Evolutionary conservation across 75 land plant genomes (phyloP).

Genomic region (Picea glauca): DNA sequence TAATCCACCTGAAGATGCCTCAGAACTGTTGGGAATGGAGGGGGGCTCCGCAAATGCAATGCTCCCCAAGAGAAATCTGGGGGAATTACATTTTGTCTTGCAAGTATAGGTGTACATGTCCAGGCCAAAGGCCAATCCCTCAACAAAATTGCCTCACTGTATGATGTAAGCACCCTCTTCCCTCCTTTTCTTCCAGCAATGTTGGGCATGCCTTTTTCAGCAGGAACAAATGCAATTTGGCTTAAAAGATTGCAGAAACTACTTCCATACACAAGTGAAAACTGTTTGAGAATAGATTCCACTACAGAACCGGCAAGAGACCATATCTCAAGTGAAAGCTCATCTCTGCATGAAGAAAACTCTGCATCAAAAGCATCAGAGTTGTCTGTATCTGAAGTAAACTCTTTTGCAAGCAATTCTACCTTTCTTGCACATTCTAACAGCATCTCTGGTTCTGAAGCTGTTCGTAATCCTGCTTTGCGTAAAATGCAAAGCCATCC

Average conservation of each 20-base stretch:
- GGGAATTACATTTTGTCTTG: constrained; percentile 58
- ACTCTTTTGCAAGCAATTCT: constrained; percentile 65
- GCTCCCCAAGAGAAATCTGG: constrained; percentile 96
- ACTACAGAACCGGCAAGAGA: constrained; percentile 66
- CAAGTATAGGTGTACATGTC: constrained; percentile 76
- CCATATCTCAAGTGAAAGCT: constrained; percentile 66
- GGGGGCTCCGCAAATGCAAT: constrained; percentile 83
- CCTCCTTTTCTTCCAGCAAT: constrained; percentile 64
- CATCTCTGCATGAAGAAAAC: constrained; percentile 18
- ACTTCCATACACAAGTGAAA: constrained; percentile 70
- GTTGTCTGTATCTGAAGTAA: constrained; percentile 21
- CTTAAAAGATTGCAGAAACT: constrained; percentile 81
- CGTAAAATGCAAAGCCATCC: constrained; percentile 81
- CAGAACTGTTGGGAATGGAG: constrained; percentile 67
- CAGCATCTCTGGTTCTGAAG: constrained; percentile 61
- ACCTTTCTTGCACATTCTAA: constrained; percentile 86
- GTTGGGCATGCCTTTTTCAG: constrained; percentile 79
- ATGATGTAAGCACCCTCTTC: constrained; percentile 77
- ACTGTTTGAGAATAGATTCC: constrained; percentile 58
- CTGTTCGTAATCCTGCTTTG: constrained; percentile 73
- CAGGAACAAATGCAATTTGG: constrained; percentile 77
- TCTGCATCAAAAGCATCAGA: constrained; percentile 43
- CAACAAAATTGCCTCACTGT: constrained; percentile 66
- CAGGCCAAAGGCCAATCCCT: constrained; percentile 97
- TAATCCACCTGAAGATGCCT: constrained; percentile 74